Base-by-base conservation (phyloP, 2,329 filamentous ascomycete species). In the Ramularia collo-cygni region DNA sequence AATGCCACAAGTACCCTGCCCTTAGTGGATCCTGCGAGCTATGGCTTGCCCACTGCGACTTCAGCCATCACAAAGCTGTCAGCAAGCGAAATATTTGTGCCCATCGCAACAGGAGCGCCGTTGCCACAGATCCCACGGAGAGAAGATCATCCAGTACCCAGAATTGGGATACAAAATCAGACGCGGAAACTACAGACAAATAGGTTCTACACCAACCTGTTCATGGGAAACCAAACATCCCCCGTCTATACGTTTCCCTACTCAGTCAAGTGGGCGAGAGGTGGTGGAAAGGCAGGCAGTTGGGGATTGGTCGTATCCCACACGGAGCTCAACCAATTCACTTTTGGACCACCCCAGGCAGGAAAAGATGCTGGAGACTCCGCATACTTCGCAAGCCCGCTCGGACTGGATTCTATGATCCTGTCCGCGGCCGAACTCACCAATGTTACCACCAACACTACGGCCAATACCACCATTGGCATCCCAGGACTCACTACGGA, bases 261-360 rank as follows among this genome's bases (percentile, higher is more conserved):
- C 44, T 64, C 60, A 1, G 46, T 72, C 1, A 56, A 59, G 40
- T 71, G 68, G 68, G 54, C 60, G 1, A 66, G 66, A 33, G 66
- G 64, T 61, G 10, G 70, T 76, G 59, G 67, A 64, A 51, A 61
- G 74, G 71, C 79, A 3, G 65, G 69, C 34, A 87, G 83, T 58
- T 94, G 78, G 72, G 90, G 90, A 24, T 72, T 96, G 64, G 69
- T 78, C 5, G 73, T 94, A 37, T 81, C 82, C 7, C 87, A 95
- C 57, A 71, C 81, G 8, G 82, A 90, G 36, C 66, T 74, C 1
- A 66, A 66, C 27, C 79, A 92, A 59, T 65, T 82, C 39, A 79
- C 61, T 12, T 37, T 33, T 4, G 49, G 44, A 10, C 33, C 47
- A 9, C 42, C 44, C 3, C 50, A 52, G 17, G 48, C 69, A 35